Evolutionary conservation across 2,329 filamentous ascomycete genomes (phyloP), one percentile per base, ranked within the genome.

Genomic region (Nothopassalora personata): DNA sequence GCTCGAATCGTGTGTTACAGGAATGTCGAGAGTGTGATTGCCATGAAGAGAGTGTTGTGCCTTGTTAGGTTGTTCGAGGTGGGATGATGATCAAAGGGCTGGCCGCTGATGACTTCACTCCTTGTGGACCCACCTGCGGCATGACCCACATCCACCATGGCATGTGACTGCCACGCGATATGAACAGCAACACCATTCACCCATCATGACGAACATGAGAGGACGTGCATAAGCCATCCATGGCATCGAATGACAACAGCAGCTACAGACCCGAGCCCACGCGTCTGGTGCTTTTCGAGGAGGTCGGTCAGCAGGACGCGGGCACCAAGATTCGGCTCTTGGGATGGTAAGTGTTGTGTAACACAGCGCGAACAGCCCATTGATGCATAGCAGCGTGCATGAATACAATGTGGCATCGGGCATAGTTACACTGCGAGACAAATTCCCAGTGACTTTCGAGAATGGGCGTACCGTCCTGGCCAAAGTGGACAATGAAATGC

Each of bases 301-400:
- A 80, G 54, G 65, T 80, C n/a, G 76, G 76, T 2, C 48, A 48
- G 4, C 54, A 68, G 23, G 54, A 57, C 18, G 60, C 71, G 4
- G 83, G 83, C n/a, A 83, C 85, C n/a, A 97, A 97, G 76, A 87
- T 97, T 61, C 87, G 93, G 61, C 96, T 97, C 73, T 76, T 97
- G 53, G 92, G 91, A 74, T 97, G 92, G 93, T 96, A 81, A 77
- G 85, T 76, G 52, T 27, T 13, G 10, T 49, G 28, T 27, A 11
- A 18, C 28, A 8, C 28, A 11, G 46, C 11, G 18, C 5, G n/a
- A 11, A 15, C 10, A 9, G 9, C 23, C 28, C 28, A 1, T 7
- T 51, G 27, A 33, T n/a, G 7, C 30, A 8, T 7, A 23, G 39
- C 69, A 88, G 86, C 68, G 81, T 89, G 34, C 80, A 81, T 39